These are phyloP conservation scores for Dittrichia graveolens DNA, from an alignment of 129 eudicot species.

Conservation along the genomic window DNA sequence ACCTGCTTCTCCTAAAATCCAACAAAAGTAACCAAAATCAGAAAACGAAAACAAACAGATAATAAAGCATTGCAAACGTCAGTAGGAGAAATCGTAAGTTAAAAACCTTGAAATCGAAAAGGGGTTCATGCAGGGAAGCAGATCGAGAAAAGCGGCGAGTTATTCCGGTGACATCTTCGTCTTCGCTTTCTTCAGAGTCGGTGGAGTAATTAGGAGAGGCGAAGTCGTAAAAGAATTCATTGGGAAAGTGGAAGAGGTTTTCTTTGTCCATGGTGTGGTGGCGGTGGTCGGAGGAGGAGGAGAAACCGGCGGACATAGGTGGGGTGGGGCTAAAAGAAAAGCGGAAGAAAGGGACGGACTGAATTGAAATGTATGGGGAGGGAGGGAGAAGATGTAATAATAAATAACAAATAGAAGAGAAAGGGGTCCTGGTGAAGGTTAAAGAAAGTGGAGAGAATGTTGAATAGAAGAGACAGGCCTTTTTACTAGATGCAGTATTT, in stretches of 20 bases:
- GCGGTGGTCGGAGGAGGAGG: conserved; percentile 36
- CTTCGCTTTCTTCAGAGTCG: conserved; percentile 35
- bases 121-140: conserved; percentile 23
- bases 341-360: conserved; percentile 1
- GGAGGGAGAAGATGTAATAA: conserved; percentile 4
- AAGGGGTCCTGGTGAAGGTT: conserved; percentile 16
- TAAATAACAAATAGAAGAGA: conserved; percentile 14
- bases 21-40: not conserved
- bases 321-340: not conserved
- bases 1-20: conserved; percentile 33
- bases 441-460: conserved; percentile 14
- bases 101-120: conserved; percentile 37
- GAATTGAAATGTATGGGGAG: conserved; percentile 24
- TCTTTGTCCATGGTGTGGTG: conserved; percentile 35
- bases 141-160: conserved; percentile 50
- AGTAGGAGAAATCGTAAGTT: not conserved
- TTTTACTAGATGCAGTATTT: not conserved
- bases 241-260: conserved; percentile 30
- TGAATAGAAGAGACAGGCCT: conserved; percentile 12
- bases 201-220: conserved; percentile 11
- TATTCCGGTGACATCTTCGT: conserved; percentile 42
- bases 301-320: conserved; percentile 24
- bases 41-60: not conserved
- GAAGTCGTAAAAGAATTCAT: not conserved
- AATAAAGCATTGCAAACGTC: not conserved